Base-by-base conservation (phyloP, 2,329 filamentous ascomycete species). In the Neonectria ditissima region DNA sequence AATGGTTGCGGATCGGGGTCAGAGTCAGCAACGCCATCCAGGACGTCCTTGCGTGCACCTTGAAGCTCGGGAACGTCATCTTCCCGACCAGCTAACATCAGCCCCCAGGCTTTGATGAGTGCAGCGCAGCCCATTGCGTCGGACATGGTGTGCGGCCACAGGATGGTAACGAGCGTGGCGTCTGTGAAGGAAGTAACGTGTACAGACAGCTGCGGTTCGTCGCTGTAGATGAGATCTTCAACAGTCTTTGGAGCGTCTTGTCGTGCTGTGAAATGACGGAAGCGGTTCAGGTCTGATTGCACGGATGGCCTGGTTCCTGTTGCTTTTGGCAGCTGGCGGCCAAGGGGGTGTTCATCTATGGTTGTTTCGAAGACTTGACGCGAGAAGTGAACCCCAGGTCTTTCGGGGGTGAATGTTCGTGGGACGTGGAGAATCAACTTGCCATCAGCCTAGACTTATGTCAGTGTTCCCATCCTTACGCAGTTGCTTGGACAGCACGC, bases 161-260 rank as follows among this genome's bases (percentile, higher is more conserved):
- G 74, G 1, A 87, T 65, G 0, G 78, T 76, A 3, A 87, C 75
- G 0, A 87, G 69, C 0, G 85, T 87, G 0, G 82, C 81, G 59
- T 88, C 81, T 2, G 68, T 70, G 69, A 87, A 87, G 0, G 80
- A 79, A 3, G 81, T 79, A 43, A 87, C 74, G 65, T 84, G 82
- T 6, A 87, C 73, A 3, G 78, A 78, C 5, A 87, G 69, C 65
- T 82, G 81, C 1, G 84, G 84, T 14, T 68, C 72, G 66, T 86
- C 83, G 5, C 72, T 64, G 47, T 73, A 69, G 5, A 83, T 44
- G 61, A 80, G 83, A 55, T 84, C 82, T 3, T 77, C 70, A 1
- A 82, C 63, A 2, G 65, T 75, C 13, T 16, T 52, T 7, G 70
- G 70, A 5, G 64, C 67, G 20, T 65, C 59, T 11, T 47, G 55